phyloP scores from a whole-genome alignment of 176 grass and related monocot species.

The Eremochloa ophiuroides region DNA sequence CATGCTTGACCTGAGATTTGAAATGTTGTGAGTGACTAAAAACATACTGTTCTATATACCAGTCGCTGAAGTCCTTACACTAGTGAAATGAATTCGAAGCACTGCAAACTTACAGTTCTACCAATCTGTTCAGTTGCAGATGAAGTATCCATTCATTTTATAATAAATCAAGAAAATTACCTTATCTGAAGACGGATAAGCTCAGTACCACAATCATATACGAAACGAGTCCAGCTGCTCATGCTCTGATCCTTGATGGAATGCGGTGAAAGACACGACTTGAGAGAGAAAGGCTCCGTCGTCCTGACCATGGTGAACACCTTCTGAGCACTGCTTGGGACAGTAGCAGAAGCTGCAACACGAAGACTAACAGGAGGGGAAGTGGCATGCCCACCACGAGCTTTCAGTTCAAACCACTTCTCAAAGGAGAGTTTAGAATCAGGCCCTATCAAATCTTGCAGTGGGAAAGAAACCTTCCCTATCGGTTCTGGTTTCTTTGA shows the following conservation, averaged over 20 bases:
- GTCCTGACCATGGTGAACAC: conserved; percentile 53
- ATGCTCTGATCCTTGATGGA: conserved; percentile 32
- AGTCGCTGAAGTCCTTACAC: background rate
- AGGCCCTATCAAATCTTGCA: conserved; percentile 57
- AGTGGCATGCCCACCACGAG: conserved; percentile 31
- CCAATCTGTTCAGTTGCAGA: background rate
- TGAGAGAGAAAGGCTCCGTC: conserved; percentile 44
- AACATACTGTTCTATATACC: background rate
- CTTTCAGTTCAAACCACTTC: conserved; percentile 78
- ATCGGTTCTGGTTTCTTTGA: conserved; percentile 47
- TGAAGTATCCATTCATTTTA: background rate
- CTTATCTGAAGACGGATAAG: conserved; percentile 73
- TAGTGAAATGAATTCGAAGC: background rate
- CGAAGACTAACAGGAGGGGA: conserved; percentile 45
- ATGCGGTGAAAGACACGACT: conserved; percentile 49
- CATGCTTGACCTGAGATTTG: background rate
- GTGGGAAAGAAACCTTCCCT: conserved; percentile 67
- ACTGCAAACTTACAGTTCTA: background rate
- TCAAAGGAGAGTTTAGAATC: conserved; percentile 70
- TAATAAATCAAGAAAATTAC: conserved; percentile 23
- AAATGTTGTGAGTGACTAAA: background rate
- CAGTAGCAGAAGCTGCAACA: conserved; percentile 66
- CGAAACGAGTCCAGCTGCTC: conserved; percentile 44
- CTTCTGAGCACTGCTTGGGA: conserved; percentile 34
- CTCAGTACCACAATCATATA: conserved; percentile 62